phyloP scores from a whole-genome alignment of 2,329 filamentous ascomycete species.

The Aaosphaeria arxii region DNA sequence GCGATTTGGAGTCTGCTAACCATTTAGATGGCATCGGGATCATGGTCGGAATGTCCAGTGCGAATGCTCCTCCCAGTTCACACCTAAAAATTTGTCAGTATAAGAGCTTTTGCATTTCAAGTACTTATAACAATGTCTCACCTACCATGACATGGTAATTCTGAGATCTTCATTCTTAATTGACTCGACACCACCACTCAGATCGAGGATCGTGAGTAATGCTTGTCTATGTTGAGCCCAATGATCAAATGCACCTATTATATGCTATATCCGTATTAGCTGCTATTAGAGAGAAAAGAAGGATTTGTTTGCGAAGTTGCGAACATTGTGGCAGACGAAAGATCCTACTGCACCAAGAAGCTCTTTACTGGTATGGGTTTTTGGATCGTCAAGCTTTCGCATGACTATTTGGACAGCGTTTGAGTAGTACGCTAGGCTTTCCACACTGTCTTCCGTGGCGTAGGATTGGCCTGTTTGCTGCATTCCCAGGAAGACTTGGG shows the following conservation, averaged over 20 bases:
- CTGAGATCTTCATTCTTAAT: slow-evolving; percentile 21
- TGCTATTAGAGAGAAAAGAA: neutral
- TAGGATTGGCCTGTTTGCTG: slow-evolving; percentile 15
- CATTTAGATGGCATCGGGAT: slow-evolving; percentile 22
- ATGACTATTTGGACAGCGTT: slow-evolving; percentile 15
- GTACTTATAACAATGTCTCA: neutral
- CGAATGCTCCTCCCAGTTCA: slow-evolving; percentile 25
- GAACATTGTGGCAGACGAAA: neutral
- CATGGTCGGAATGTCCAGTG: slow-evolving; percentile 24
- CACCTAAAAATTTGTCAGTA: slow-evolving; percentile 11
- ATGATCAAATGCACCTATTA: slow-evolving; percentile 14
- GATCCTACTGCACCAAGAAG: slow-evolving; percentile 15
- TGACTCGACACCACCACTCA: slow-evolving; percentile 20
- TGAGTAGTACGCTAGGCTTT: slow-evolving; percentile 20
- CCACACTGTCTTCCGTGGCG: slow-evolving; percentile 13
- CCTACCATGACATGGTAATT: slow-evolving; percentile 28
- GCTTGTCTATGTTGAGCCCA: slow-evolving; percentile 23
- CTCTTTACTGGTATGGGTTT: slow-evolving; percentile 18
- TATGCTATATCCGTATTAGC: slow-evolving; percentile 6
- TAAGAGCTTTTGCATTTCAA: neutral
- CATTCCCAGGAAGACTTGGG: slow-evolving; percentile 22
- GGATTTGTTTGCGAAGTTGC: too few species aligned
- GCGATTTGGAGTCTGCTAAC: slow-evolving; percentile 38
- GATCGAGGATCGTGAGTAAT: slow-evolving; percentile 16
- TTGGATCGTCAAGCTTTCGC: slow-evolving; percentile 15